phyloP scores from a whole-genome alignment of 192 early-diverging fungal genomes.

The Coemansia sp. region DNA sequence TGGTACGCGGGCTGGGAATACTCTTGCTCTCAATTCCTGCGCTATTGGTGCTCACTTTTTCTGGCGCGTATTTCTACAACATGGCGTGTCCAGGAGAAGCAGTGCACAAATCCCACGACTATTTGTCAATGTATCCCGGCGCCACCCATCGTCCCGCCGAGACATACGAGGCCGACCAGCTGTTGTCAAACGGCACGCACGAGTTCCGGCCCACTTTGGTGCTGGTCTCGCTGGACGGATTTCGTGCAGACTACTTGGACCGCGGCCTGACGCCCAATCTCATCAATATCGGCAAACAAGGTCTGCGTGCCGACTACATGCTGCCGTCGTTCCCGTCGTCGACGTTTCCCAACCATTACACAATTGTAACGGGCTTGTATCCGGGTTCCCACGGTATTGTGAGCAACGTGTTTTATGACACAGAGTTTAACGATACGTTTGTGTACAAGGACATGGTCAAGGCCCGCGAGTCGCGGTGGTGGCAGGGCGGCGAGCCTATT shows the following conservation, averaged over 20 bases:
- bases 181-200: constrained; percentile 64
- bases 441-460: constrained; percentile 67
- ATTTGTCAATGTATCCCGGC: constrained; percentile 23
- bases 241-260: constrained; percentile 80
- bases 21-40: constrained; percentile 29
- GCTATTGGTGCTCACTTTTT: constrained; percentile 19
- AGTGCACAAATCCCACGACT: constrained; percentile 10
- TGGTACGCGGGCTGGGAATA: constrained; percentile 18
- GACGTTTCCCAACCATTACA: constrained; percentile 94
- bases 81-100: constrained; percentile 9
- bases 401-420: constrained; percentile 79
- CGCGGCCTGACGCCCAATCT: constrained; percentile 69
- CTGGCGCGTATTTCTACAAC: constrained; percentile 23
- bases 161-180: neutral
- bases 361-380: constrained; percentile 88
- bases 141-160: constrained; percentile 14
- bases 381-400: constrained; percentile 93
- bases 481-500: constrained; percentile 83
- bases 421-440: constrained; percentile 68
- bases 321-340: constrained; percentile 58
- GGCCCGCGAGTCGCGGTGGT: constrained; percentile 75
- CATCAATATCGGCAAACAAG: constrained; percentile 22
- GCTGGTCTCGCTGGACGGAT: constrained; percentile 86
- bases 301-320: constrained; percentile 54
- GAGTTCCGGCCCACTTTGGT: constrained; percentile 69